These are phyloP conservation scores for Verbena officinalis DNA, from an alignment of 257 asterid genomes.

Conservation along the genomic window DNA sequence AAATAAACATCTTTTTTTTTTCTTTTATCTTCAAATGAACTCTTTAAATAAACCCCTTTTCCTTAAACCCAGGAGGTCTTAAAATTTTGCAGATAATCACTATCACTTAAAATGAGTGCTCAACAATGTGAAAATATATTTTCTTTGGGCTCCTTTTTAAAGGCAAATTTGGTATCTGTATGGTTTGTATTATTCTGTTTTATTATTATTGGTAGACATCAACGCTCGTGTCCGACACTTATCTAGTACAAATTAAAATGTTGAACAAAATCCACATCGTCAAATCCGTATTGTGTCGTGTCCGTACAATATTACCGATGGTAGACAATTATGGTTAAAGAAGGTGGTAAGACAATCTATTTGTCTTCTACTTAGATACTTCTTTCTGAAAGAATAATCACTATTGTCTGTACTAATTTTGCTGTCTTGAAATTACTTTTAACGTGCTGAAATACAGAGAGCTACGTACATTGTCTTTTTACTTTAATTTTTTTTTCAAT, in stretches of 20 bases:
- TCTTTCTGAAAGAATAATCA: neutral
- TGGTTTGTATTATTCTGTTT: neutral
- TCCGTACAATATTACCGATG: too few relatives aligned
- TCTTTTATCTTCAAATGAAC: neutral
- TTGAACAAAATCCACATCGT: too few relatives aligned
- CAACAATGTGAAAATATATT: neutral
- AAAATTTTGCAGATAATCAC: slow-evolving; percentile 13
- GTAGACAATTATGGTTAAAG: too few relatives aligned
- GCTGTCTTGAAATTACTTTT: neutral
- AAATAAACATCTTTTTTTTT: neutral
- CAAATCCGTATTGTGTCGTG: too few relatives aligned
- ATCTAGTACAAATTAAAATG: too few relatives aligned
- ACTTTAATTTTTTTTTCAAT: neutral
- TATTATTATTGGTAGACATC: too few relatives aligned
- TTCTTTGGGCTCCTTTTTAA: neutral
- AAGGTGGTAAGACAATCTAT: neutral
- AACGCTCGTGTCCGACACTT: too few relatives aligned
- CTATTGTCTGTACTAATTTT: neutral
- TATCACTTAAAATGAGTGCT: neutral
- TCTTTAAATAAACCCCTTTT: slow-evolving; percentile 8
- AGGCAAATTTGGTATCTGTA: neutral
- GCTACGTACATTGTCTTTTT: too few relatives aligned
- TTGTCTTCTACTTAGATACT: neutral
- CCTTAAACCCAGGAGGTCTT: slow-evolving; percentile 7
- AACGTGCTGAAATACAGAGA: neutral